A percentile compares a stretch with the other conserved stretches of the same genome.
Evolutionary conservation across 257 asterid genomes (phyloP).

Genomic region (Sherardia arvensis): DNA sequence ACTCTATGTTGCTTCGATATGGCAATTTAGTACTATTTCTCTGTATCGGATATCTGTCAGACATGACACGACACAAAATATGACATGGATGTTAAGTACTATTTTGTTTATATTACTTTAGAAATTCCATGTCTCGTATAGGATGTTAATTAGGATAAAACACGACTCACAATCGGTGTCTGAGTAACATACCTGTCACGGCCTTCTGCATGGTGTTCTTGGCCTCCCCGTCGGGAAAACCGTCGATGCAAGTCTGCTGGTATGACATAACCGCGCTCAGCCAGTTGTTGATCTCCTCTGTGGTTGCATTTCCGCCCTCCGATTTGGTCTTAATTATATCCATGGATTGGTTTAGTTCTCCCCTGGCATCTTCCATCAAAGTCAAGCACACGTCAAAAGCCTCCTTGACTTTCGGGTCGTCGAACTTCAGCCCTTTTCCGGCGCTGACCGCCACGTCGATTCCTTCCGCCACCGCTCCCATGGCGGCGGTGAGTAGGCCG

Average conservation of each 20-base stretch:
- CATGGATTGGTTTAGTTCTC: slow-evolving; percentile 50
- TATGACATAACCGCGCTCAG: slow-evolving; percentile 76
- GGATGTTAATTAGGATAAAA: too few species aligned
- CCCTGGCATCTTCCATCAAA: slow-evolving; percentile 52
- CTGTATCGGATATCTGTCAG: too few species aligned
- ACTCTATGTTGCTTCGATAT: too few species aligned
- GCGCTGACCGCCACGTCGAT: slow-evolving; percentile 29
- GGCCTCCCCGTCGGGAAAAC: slow-evolving; percentile 56
- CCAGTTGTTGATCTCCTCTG: slow-evolving; percentile 58
- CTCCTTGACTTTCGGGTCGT: slow-evolving; percentile 36
- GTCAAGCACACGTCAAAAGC: slow-evolving; percentile 54
- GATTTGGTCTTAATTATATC: slow-evolving; percentile 8
- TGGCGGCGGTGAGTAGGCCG: slow-evolving; percentile 45
- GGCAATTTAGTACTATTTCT: too few species aligned
- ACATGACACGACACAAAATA: too few species aligned
- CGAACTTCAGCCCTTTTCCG: slow-evolving; percentile 26
- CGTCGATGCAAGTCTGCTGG: slow-evolving; percentile 76
- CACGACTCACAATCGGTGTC: too few species aligned
- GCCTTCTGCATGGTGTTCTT: slow-evolving; percentile 30
- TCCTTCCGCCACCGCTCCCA: slow-evolving; percentile 35
- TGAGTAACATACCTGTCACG: slow-evolving; percentile 18
- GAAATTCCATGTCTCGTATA: too few species aligned
- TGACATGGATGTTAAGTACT: too few species aligned
- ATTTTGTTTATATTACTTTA: too few species aligned
- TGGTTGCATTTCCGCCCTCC: neutral